Evolutionary conservation across 805 yeast genomes (phyloP).

Genomic region (Yamadazyma scolyti): DNA sequence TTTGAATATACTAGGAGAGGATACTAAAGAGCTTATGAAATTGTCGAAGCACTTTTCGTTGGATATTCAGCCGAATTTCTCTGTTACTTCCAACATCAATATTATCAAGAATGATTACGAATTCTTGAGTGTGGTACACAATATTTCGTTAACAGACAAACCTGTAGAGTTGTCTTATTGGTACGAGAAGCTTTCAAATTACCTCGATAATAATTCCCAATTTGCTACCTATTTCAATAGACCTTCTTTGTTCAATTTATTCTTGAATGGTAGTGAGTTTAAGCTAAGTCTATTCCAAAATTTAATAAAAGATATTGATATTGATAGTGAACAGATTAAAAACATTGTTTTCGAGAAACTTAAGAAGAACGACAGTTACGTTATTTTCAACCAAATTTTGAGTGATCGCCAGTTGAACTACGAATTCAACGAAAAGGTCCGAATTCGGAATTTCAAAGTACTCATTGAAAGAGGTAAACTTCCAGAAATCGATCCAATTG

Average conservation of each 20-base stretch:
- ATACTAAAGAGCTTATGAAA: constrained; percentile 5
- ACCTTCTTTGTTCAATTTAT: constrained; percentile 5
- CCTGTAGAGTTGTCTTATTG: background rate
- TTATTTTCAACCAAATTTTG: constrained; percentile 10
- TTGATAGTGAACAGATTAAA: constrained; percentile 3
- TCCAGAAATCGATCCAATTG: constrained; percentile 5
- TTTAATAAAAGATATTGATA: constrained; percentile 3
- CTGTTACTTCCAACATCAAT: constrained; percentile 1
- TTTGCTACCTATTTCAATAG: constrained; percentile 4
- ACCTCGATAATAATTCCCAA: constrained; percentile 4
- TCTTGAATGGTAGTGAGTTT: background rate
- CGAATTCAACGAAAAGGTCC: constrained; percentile 6
- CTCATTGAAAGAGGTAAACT: constrained; percentile 1
- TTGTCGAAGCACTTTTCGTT: constrained; percentile 4
- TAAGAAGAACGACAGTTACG: background rate
- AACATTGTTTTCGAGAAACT: constrained; percentile 5
- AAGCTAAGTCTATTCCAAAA: constrained; percentile 1
- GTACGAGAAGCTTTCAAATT: constrained; percentile 8
- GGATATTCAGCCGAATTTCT: constrained; percentile 1
- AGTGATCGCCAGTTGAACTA: constrained; percentile 7
- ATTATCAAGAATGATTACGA: constrained; percentile 12
- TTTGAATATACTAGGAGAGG: constrained; percentile 10
- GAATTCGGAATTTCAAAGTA: constrained; percentile 5
- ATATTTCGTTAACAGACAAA: background rate
- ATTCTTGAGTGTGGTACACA: constrained; percentile 7